Evolutionary conservation across 331 rosid genomes (phyloP).

Genomic region (Malus hybrid): DNA sequence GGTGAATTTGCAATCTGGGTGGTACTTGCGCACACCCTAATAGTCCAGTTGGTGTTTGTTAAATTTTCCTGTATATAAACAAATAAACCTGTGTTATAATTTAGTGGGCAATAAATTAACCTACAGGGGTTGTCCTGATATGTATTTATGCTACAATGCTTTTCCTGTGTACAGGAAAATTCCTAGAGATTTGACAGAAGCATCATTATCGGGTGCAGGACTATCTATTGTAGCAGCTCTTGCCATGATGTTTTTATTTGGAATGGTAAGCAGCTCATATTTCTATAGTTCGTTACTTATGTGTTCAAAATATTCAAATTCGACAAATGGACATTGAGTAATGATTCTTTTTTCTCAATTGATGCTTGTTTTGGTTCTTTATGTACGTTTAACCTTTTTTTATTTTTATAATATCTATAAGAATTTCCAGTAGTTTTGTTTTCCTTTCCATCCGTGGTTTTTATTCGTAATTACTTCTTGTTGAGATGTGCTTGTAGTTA

Average conservation of each 20-base stretch:
- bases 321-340: background rate
- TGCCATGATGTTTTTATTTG: constrained; percentile 79
- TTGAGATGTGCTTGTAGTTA: background rate
- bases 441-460: background rate
- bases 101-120: background rate
- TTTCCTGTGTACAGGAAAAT: constrained; percentile 63
- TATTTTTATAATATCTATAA: background rate
- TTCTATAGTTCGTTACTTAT: constrained; percentile 5
- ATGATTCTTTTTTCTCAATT: background rate
- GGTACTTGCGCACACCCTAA: too few species aligned
- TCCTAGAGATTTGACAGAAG: constrained; percentile 96
- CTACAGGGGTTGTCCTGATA: background rate
- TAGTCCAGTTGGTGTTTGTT: too few species aligned
- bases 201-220: constrained; percentile 89
- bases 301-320: background rate
- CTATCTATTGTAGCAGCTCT: constrained; percentile 82
- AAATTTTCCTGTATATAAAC: too few species aligned
- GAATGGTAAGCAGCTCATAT: constrained; percentile 61
- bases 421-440: background rate
- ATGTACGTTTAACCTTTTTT: background rate
- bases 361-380: background rate
- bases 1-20: too few species aligned
- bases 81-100: background rate
- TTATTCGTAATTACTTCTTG: background rate
- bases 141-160: background rate